phyloP scores from a whole-genome alignment of 371 early-diverging fungal genomes.

The Apophysomyces ossiformis region DNA sequence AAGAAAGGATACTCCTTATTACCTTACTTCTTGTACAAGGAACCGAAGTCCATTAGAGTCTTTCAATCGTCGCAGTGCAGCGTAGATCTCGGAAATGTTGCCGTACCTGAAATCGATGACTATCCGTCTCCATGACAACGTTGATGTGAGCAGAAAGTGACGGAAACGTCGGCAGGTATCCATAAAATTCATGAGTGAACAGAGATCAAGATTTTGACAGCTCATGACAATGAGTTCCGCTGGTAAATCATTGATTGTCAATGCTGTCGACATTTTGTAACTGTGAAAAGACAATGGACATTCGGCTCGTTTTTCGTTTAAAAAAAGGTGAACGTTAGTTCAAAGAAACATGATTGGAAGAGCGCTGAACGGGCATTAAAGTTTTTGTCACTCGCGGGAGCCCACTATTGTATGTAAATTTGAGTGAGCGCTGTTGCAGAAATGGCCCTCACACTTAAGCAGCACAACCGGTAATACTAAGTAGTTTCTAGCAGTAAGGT shows the following conservation, averaged over 20 bases:
- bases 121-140: constrained; percentile 39
- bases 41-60: constrained; percentile 38
- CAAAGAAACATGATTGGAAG: too few relatives aligned
- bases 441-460: too few relatives aligned
- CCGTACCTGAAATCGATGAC: constrained; percentile 34
- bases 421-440: too few relatives aligned
- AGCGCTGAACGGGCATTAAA: too few relatives aligned
- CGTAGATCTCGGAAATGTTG: constrained; percentile 36
- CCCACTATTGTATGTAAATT: too few relatives aligned
- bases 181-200: constrained; percentile 40
- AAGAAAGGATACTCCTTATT: not conserved
- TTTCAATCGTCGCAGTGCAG: constrained; percentile 43
- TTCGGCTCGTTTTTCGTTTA: too few relatives aligned
- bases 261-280: not conserved
- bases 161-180: constrained; percentile 46
- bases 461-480: too few relatives aligned
- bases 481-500: too few relatives aligned
- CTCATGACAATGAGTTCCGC: not conserved
- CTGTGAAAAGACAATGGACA: too few relatives aligned
- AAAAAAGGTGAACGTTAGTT: too few relatives aligned
- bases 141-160: constrained; percentile 32
- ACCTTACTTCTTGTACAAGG: constrained; percentile 36
- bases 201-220: constrained; percentile 30
- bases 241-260: not conserved
- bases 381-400: too few relatives aligned